These are phyloP conservation scores for Basipetospora chlamydospora DNA, from an alignment of 2,329 filamentous ascomycete species.

Conservation along the genomic window DNA sequence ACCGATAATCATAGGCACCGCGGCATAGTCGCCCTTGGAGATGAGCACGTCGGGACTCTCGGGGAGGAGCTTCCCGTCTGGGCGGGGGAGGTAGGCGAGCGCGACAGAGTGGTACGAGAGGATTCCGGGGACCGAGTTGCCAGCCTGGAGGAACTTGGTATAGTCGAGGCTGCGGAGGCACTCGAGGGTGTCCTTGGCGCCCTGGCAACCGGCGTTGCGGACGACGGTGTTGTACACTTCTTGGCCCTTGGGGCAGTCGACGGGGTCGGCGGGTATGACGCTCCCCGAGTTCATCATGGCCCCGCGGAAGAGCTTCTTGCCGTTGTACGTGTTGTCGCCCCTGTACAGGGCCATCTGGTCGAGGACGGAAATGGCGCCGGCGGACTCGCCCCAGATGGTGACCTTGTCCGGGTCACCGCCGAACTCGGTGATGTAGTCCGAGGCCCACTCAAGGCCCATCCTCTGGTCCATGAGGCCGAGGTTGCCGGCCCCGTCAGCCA, in stretches of 20 bases:
- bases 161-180: constrained; percentile 41
- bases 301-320: constrained; percentile 46
- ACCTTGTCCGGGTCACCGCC: constrained; percentile 51
- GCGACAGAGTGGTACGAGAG: constrained; percentile 42
- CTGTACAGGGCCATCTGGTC: constrained; percentile 48
- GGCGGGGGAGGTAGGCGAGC: constrained; percentile 46
- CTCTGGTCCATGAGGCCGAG: constrained; percentile 47
- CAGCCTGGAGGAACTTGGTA: constrained; percentile 36
- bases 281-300: constrained; percentile 50
- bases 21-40: constrained; percentile 32
- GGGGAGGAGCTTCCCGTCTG: constrained; percentile 39
- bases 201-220: constrained; percentile 35
- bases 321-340: constrained; percentile 49
- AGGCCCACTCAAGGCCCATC: constrained; percentile 45
- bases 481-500: constrained; percentile 40
- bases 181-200: constrained; percentile 30
- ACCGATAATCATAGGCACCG: constrained; percentile 47
- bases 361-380: constrained; percentile 44
- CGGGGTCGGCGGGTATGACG: constrained; percentile 31
- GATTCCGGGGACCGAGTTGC: constrained; percentile 41
- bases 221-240: constrained; percentile 37
- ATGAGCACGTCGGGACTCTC: constrained; percentile 36
- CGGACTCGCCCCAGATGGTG: constrained; percentile 50
- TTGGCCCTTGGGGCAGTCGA: constrained; percentile 43
- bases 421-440: constrained; percentile 49